Evolutionary conservation across 139 green algal species (phyloP).

Genomic region (Tetraselmis striata): DNA sequence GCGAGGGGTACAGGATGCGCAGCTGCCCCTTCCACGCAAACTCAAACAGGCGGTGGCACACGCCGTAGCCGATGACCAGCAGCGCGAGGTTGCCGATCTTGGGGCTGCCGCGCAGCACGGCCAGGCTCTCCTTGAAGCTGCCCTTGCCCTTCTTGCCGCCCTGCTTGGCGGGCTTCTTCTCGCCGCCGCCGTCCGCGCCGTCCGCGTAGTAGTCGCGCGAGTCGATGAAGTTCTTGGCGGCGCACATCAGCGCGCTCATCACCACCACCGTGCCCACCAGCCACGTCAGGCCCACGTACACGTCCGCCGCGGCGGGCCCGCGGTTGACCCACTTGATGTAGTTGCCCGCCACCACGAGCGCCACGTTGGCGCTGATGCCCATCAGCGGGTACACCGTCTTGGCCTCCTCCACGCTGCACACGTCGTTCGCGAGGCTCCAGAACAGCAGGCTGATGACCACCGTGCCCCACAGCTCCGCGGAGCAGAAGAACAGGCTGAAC

Average conservation of each 20-base stretch:
- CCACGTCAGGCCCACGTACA: conserved; percentile 33
- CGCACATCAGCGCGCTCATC: conserved; percentile 53
- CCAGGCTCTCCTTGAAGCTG: conserved; percentile 45
- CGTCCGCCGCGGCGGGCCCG: conserved; percentile 14
- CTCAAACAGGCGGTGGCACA: conserved; percentile 77
- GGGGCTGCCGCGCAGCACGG: conserved; percentile 42
- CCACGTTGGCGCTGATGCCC: conserved; percentile 74
- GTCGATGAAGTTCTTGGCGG: conserved; percentile 46
- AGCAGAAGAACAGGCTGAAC: conserved; percentile 78
- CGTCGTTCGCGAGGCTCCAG: conserved; percentile 58
- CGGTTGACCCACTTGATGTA: conserved; percentile 57
- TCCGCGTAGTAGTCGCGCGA: not conserved
- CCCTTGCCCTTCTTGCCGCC: conserved; percentile 60
- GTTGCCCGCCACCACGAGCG: conserved; percentile 45
- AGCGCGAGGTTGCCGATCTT: conserved; percentile 68
- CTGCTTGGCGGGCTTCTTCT: not conserved
- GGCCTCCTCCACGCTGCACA: conserved; percentile 50
- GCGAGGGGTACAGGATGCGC: conserved; percentile 60
- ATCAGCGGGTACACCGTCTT: conserved; percentile 77
- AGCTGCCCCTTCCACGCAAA: conserved; percentile 85
- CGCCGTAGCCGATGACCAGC: conserved; percentile 66
- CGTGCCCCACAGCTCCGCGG: conserved; percentile 75
- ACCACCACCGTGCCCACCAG: conserved; percentile 51
- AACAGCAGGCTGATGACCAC: conserved; percentile 82
- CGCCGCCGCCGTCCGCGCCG: conserved; percentile 19